These are phyloP conservation scores for Trichosanthes truncata DNA, from an alignment of 306 rosid genomes.

Conservation along the genomic window DNA sequence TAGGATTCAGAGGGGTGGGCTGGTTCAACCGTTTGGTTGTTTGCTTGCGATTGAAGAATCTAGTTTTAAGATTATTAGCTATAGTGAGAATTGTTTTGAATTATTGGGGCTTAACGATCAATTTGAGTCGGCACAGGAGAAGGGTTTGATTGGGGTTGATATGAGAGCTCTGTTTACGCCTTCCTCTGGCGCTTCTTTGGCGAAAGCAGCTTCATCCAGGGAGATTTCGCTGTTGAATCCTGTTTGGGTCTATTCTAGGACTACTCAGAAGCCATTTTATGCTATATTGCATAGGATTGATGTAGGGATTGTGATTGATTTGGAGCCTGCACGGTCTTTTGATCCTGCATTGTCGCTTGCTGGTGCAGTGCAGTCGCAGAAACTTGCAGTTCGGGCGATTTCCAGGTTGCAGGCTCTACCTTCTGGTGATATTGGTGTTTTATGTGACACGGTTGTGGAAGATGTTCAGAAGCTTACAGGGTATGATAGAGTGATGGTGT, in stretches of 20 bases:
- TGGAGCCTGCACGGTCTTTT: slow-evolving; percentile 55
- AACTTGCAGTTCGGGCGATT: slow-evolving; percentile 71
- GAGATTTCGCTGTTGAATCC: slow-evolving; percentile 66
- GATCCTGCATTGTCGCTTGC: slow-evolving; percentile 71
- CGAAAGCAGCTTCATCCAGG: slow-evolving; percentile 37
- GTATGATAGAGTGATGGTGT: slow-evolving; percentile 86
- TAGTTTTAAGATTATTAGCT: slow-evolving; percentile 39
- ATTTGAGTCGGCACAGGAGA: slow-evolving; percentile 9
- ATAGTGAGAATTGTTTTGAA: slow-evolving; percentile 58
- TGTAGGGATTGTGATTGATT: slow-evolving; percentile 72
- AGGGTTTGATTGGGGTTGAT: slow-evolving; percentile 48
- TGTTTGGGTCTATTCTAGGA: slow-evolving; percentile 48
- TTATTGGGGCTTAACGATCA: slow-evolving; percentile 39
- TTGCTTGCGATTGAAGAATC: slow-evolving; percentile 57
- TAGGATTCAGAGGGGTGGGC: slow-evolving; percentile 67
- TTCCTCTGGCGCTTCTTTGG: slow-evolving; percentile 51
- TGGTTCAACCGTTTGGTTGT: slow-evolving; percentile 68
- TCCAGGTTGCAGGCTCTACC: slow-evolving; percentile 74
- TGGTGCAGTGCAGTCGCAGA: slow-evolving; percentile 78
- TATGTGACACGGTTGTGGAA: slow-evolving; percentile 68
- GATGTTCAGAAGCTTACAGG: slow-evolving; percentile 75
- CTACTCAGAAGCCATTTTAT: slow-evolving; percentile 56
- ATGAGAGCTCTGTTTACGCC: slow-evolving; percentile 54
- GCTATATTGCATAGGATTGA: slow-evolving; percentile 79
- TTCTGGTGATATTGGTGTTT: slow-evolving; percentile 47